These are phyloP conservation scores for Podospora pseudocomata DNA, from an alignment of 495 filamentous ascomycete species.

Conservation along the genomic window DNA sequence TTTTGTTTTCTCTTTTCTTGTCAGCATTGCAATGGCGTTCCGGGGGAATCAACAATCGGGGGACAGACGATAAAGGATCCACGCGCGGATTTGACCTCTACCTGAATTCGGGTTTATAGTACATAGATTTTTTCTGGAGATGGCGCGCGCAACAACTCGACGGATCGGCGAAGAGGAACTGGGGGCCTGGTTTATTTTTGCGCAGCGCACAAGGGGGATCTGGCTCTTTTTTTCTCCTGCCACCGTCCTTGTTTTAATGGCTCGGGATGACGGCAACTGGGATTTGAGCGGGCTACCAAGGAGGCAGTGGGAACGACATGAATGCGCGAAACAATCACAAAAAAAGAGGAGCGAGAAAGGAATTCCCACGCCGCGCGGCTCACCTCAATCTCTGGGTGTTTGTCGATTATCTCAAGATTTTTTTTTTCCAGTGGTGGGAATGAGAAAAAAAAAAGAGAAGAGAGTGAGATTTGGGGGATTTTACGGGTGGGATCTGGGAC, in stretches of 20 bases:
- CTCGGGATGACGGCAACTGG: not conserved
- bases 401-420: not conserved
- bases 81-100: not conserved
- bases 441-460: not conserved
- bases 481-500: not conserved
- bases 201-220: not conserved
- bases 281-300: not conserved
- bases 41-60: not conserved
- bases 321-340: not conserved
- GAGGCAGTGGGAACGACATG: not conserved
- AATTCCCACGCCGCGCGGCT: not conserved
- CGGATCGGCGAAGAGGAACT: not conserved
- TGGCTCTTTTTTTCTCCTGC: not conserved
- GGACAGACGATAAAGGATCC: not conserved
- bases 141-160: not conserved
- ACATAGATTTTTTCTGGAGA: not conserved
- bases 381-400: not conserved
- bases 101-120: not conserved
- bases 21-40: slow-evolving; percentile 58
- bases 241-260: not conserved
- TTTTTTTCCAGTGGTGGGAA: not conserved
- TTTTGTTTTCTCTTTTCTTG: slow-evolving; percentile 15
- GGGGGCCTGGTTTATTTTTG: not conserved
- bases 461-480: not conserved
- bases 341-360: not conserved